Evolutionary conservation across 73 alveolate genomes (phyloP), one percentile per base, ranked within the genome.

Genomic region (Symbiodinium natans): DNA sequence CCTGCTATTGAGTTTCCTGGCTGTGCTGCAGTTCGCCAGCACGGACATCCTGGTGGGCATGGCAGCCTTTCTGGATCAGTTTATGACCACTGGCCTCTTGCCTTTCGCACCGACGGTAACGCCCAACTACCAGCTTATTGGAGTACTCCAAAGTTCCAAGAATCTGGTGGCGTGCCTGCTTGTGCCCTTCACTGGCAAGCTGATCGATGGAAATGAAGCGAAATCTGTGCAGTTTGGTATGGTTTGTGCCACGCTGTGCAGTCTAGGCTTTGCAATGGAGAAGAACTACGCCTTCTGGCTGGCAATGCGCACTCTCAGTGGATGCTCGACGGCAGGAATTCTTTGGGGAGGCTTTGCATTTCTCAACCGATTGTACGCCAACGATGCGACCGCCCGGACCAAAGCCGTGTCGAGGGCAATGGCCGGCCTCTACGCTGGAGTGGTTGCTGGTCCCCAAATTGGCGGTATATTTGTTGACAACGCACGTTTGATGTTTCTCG

Each of bases 171-270:
- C 87, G 17, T 80, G 87, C 56, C 87, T 80, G 38, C 8, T 80
- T 17, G 87, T 54, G 52, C 87, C 87, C 87, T 80, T 80, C 54
- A 31, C 56, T 25, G 87, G 56, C 15, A 41, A 25, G 56, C 34
- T 36, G 56, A 40, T 80, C 2, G 87, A 80, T 40, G 42, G 42
- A 36, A 80, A 80, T 17, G 87, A 80, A 40, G 87, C 87, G 34
- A 46, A 80, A 54, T 80, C 87, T 54, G 34, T 80, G 87, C 87
- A 40, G 33, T 54, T 36, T 36, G 87, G 87, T 52, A 80, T 80
- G 87, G 56, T 80, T 29, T 80, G 87, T 36, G 87, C 87, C 34
- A 80, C 34, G 87, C 31, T 80, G 31, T 80, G 87, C 87, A 9
- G 56, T 41, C 87, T 80, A 11, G 21, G 56, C 87, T 34, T 80